Base-by-base conservation (phyloP, 148 eudicot genomes). In the Limonium bicolor region DNA sequence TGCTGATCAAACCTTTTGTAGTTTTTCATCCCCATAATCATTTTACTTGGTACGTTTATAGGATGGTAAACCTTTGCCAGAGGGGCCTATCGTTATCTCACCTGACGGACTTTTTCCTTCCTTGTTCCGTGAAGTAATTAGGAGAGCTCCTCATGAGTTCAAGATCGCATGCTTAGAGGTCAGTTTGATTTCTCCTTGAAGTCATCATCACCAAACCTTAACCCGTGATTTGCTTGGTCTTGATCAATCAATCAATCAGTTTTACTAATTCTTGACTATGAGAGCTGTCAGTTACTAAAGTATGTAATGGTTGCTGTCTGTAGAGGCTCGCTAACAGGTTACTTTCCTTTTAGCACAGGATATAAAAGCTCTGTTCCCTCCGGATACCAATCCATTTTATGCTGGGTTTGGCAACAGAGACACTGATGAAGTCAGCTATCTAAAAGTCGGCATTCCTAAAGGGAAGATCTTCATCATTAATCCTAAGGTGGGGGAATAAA, bases 31-130 rank as follows among this genome's bases (percentile, higher is more conserved):
- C 25, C 46, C 50, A 2, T 41, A 3, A 16, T 41, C 37, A 7
- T 15, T 26, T 61, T 59, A 51, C 44, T 43, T 24, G 6, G 19
- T 25, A 25, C 30, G 13, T 43, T 14, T 17, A 11, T 66, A 90
- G 99, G 78, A 90, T 58, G 99, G 95, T 46, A 85, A 78, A 69
- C 76, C 74, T 40, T 68, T 90, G 48, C 99, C 99, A 7, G 87
- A 85, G 36, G 99, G 99, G 52, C 99, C 99, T 4, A 76, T 90
- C 38, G 69, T 90, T 36, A 90, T 85, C 46, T 90, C 99, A 13
- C 99, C 99, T 7, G 95, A 90, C 58, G 99, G 99, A 29, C 85
- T 90, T 47, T 90, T 90, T 65, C 99, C 99, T 46, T 90, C 99
- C 25, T 56, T 90, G 23, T 90, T 65, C 53, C 73, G 99, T 42